Conservation (phyloP, 2,329 filamentous ascomycete species). For the Leptographium lundbergii region DNA sequence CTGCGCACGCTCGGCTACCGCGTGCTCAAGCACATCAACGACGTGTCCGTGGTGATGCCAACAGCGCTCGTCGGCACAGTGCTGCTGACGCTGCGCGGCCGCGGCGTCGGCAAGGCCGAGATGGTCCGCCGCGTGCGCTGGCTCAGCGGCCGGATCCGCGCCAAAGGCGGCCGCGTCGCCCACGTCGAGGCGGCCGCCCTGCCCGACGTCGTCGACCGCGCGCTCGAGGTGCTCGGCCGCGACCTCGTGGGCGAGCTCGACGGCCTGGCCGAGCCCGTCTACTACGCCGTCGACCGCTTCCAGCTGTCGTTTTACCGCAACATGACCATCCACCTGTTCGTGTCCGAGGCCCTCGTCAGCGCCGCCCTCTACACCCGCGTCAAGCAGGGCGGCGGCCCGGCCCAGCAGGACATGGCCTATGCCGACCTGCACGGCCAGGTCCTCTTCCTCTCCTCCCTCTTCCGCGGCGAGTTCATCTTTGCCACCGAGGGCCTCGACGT, state of each 20-base stretch:
- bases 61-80: constrained; percentile 93
- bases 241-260: constrained; percentile 72
- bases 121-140: constrained; percentile 79
- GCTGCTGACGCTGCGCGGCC: constrained; percentile 76
- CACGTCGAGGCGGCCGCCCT: constrained; percentile 79
- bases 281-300: constrained; percentile 89
- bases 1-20: constrained; percentile 82
- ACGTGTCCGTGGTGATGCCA: constrained; percentile 94
- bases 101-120: constrained; percentile 81
- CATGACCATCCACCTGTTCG: constrained; percentile 98
- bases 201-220: constrained; percentile 72
- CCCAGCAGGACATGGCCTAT: constrained; percentile 68
- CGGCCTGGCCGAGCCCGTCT: constrained; percentile 79
- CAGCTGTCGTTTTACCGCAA: constrained; percentile 97
- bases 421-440: constrained; percentile 65
- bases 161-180: constrained; percentile 82
- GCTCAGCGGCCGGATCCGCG: constrained; percentile 69
- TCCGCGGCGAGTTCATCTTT: constrained; percentile 96
- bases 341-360: constrained; percentile 82
- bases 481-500: constrained; percentile 67
- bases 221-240: constrained; percentile 80
- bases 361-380: constrained; percentile 82
- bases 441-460: constrained; percentile 80
- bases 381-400: constrained; percentile 78
- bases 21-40: constrained; percentile 87